A percentile compares a stretch with the other conserved stretches of the same genome.
Evolutionary conservation across 306 rosid species (phyloP).

Genomic region (Cicer pinnatifidum): DNA sequence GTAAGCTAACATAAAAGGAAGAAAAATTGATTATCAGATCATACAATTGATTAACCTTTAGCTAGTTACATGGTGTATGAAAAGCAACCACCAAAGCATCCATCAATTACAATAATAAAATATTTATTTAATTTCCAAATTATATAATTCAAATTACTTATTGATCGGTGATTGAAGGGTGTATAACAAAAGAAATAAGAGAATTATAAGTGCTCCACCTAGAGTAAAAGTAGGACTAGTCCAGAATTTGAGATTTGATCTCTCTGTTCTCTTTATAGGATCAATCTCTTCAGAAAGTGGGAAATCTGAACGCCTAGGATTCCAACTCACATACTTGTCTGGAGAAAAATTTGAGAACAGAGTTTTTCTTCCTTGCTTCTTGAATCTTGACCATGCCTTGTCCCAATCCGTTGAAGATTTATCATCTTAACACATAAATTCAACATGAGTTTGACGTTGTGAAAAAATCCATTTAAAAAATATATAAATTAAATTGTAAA

Average conservation of each 20-base stretch:
- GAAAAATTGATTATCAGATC: too few relatives aligned
- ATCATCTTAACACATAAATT: conserved; percentile 54
- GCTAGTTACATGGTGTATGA: too few relatives aligned
- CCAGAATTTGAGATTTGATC: conserved; percentile 87
- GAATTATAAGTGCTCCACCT: conserved; percentile 74
- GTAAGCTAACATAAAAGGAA: too few relatives aligned
- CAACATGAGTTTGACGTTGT: background rate
- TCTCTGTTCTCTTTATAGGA: conserved; percentile 88
- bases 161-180: conserved; percentile 81
- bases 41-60: too few relatives aligned
- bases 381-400: conserved; percentile 87
- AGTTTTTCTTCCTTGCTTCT: conserved; percentile 68
- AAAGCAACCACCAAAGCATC: background rate
- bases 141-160: conserved; percentile 5
- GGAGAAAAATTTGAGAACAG: conserved; percentile 71
- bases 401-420: conserved; percentile 88
- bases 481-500: too few relatives aligned
- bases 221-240: conserved; percentile 82
- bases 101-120: conserved; percentile 39
- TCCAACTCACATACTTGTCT: conserved; percentile 88
- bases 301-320: conserved; percentile 67
- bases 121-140: conserved; percentile 20
- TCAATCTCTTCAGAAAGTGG: conserved; percentile 89
- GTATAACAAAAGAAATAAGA: conserved; percentile 73
- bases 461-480: too few relatives aligned